Percentiles rank a stretch among this genome's conserved stretches.
Evolutionary conservation across 2,329 filamentous ascomycete species (phyloP).

Genomic region (Monilinia aucupariae): DNA sequence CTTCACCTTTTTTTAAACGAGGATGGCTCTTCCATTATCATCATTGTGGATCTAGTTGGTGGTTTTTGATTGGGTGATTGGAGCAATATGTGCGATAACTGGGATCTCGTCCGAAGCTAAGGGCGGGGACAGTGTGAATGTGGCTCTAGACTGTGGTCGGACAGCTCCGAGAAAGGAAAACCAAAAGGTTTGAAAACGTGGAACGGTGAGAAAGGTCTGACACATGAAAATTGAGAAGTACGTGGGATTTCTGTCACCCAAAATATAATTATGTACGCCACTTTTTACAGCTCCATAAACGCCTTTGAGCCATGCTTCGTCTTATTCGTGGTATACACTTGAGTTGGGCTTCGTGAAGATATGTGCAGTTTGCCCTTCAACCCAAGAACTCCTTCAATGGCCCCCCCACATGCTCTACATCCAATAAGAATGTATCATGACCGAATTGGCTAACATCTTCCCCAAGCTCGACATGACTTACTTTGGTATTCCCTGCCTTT

Average conservation of each 20-base stretch:
- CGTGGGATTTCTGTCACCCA: not conserved
- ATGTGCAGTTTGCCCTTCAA: not conserved
- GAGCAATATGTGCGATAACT: not conserved
- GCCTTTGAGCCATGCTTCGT: slow-evolving; percentile 12
- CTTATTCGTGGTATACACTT: slow-evolving; percentile 7
- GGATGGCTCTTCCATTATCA: not conserved
- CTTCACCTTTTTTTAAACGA: slow-evolving; percentile 12
- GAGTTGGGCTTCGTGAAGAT: not conserved
- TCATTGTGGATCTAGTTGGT: not conserved
- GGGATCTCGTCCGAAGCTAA: slow-evolving; percentile 8
- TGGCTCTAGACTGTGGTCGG: slow-evolving; percentile 12
- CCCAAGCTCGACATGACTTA: slow-evolving; percentile 84
- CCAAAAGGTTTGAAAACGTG: not conserved
- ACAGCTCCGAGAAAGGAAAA: slow-evolving; percentile 10
- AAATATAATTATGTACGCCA: slow-evolving; percentile 6
- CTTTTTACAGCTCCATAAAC: slow-evolving; percentile 14
- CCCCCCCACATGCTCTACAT: slow-evolving; percentile 86
- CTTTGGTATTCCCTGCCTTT: slow-evolving; percentile 69
- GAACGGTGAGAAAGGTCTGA: not conserved
- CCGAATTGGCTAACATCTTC: slow-evolving; percentile 94
- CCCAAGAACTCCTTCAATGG: slow-evolving; percentile 73
- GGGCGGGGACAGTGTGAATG: not conserved
- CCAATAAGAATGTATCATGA: slow-evolving; percentile 91
- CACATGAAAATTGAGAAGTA: not conserved
- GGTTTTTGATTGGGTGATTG: slow-evolving; percentile 11